Conservation (phyloP, 495 filamentous ascomycete genomes). For the Evansstolkia leycettana region DNA sequence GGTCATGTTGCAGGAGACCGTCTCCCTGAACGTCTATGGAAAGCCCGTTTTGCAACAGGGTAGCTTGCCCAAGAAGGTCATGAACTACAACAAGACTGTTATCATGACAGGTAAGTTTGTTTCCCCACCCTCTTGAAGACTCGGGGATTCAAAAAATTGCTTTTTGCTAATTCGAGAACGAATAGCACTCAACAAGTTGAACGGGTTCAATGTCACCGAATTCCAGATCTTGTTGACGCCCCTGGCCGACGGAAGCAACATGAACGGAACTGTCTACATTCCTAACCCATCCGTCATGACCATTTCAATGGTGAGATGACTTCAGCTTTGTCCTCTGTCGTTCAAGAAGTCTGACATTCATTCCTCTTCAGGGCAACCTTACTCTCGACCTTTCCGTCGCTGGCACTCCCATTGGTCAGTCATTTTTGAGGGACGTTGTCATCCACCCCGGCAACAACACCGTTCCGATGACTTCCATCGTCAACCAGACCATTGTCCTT, state of each 20-base stretch:
- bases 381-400: constrained; percentile 46
- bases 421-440: constrained; percentile 43
- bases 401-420: constrained; percentile 38
- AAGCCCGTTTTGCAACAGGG: constrained; percentile 40
- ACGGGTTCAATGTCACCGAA: constrained; percentile 44
- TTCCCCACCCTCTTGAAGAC: neutral
- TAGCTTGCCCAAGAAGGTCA: constrained; percentile 30
- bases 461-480: constrained; percentile 39
- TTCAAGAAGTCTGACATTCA: constrained; percentile 1
- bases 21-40: constrained; percentile 46
- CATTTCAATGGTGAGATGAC: constrained; percentile 41
- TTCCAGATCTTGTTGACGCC: constrained; percentile 31
- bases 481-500: constrained; percentile 39
- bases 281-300: constrained; percentile 60
- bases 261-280: constrained; percentile 49
- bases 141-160: no score
- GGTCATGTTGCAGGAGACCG: constrained; percentile 42
- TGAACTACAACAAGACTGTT: constrained; percentile 44
- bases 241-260: constrained; percentile 41
- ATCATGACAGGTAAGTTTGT: constrained; percentile 40
- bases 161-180: no score
- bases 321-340: neutral
- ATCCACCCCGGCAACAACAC: constrained; percentile 50
- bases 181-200: constrained; percentile 50
- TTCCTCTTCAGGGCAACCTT: constrained; percentile 47